Conservation (phyloP, 1,284 basidiomycete genomes). For the Abortiporus biennis region DNA sequence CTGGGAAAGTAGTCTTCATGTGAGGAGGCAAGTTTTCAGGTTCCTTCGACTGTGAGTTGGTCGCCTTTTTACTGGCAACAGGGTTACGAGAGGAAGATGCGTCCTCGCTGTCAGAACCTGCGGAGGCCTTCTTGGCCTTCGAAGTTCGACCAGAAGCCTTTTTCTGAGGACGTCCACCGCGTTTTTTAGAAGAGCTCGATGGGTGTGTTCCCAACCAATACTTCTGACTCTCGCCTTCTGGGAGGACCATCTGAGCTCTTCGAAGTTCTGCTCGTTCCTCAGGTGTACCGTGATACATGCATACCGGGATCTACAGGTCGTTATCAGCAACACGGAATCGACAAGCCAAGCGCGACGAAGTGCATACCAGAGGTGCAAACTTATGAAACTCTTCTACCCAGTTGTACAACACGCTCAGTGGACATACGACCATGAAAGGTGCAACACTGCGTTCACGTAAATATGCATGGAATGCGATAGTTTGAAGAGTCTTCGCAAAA, state of each 20-base stretch:
- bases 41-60: slow-evolving; percentile 12
- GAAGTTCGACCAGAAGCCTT: too few relatives aligned
- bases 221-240: slow-evolving; percentile 8
- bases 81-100: too few relatives aligned
- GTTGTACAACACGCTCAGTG: slow-evolving; percentile 88
- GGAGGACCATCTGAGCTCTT: slow-evolving; percentile 15
- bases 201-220: slow-evolving; percentile 10
- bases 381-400: slow-evolving; percentile 87
- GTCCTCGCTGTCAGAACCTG: not conserved
- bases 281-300: slow-evolving; percentile 87
- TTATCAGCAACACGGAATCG: not conserved
- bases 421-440: slow-evolving; percentile 89
- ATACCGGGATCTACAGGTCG: slow-evolving; percentile 62
- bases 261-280: slow-evolving; percentile 74
- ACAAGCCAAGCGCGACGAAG: not conserved
- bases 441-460: slow-evolving; percentile 72
- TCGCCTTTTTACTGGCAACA: too few relatives aligned
- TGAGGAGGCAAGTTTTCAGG: slow-evolving; percentile 19
- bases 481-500: slow-evolving; percentile 75
- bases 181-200: too few relatives aligned
- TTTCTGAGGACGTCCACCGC: not conserved
- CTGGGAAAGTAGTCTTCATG: slow-evolving; percentile 51
- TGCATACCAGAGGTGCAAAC: slow-evolving; percentile 69
- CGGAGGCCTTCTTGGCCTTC: not conserved
- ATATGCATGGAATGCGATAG: slow-evolving; percentile 88